Evolutionary conservation across 768 basidiomycete genomes (phyloP).

Genomic region (Pholiota conissans): DNA sequence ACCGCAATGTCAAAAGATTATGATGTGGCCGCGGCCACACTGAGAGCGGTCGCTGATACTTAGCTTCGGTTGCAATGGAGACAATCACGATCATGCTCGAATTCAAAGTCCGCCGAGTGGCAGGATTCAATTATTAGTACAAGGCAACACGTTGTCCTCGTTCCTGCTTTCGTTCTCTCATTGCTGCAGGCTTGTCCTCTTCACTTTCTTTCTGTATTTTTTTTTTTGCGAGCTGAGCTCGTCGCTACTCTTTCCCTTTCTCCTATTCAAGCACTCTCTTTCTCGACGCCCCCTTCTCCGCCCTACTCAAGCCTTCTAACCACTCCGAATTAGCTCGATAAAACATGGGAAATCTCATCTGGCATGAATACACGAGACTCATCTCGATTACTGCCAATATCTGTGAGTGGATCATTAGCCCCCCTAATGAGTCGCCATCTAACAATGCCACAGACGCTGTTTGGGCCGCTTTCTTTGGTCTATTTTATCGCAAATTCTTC

Average conservation of each 20-base stretch:
- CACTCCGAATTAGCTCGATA: conserved; percentile 13
- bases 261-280: conserved; percentile 27
- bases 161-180: conserved; percentile 20
- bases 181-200: conserved; percentile 17
- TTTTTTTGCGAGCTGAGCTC: conserved; percentile 35
- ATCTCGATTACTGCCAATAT: conserved; percentile 67
- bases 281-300: conserved; percentile 24
- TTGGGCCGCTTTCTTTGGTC: conserved; percentile 80
- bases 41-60: no score
- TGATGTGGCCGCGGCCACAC: neutral
- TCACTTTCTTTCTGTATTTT: conserved; percentile 22
- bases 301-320: conserved; percentile 20
- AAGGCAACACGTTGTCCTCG: conserved; percentile 1
- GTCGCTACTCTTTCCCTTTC: conserved; percentile 24
- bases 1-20: neutral
- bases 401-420: conserved; percentile 51
- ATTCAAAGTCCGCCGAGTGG: conserved; percentile 22
- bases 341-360: conserved; percentile 78
- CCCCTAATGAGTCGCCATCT: conserved; percentile 3
- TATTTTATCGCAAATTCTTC: conserved; percentile 92
- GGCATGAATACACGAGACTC: conserved; percentile 76
- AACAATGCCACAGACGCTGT: conserved; percentile 54
- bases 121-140: conserved; percentile 8
- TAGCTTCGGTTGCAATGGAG: conserved; percentile 10
- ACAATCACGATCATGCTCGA: conserved; percentile 15